Percentiles rank a stretch among this genome's conserved stretches.
These are phyloP conservation scores for Sclerotinia minor DNA, from an alignment of 2,329 filamentous ascomycete species.

Conservation along the genomic window DNA sequence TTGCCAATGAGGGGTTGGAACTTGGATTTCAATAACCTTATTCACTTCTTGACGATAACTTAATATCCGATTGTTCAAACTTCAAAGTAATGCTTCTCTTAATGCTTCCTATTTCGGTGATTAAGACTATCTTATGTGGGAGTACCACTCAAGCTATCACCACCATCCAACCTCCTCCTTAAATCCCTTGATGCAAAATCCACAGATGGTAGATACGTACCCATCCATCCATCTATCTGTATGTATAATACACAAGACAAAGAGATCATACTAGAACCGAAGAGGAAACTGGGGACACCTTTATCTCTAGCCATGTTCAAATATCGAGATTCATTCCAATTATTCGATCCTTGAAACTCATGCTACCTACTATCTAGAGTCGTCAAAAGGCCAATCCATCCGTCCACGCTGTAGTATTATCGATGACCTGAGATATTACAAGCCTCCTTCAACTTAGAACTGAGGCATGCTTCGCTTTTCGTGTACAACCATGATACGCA, in stretches of 20 bases:
- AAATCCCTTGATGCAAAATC: neutral
- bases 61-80: too few species aligned
- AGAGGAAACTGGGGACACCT: neutral
- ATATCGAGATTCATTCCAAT: neutral
- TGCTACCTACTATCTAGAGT: neutral
- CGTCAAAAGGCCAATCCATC: constrained; percentile 1
- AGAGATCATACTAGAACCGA: neutral
- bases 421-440: neutral
- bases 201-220: neutral
- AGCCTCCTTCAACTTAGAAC: constrained; percentile 20
- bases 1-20: neutral
- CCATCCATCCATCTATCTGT: neutral
- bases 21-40: neutral
- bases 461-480: neutral
- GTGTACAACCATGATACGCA: constrained; percentile 8
- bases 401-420: constrained; percentile 2
- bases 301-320: neutral
- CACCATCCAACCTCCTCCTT: neutral
- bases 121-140: too few species aligned
- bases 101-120: too few species aligned
- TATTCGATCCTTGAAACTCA: neutral
- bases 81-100: too few species aligned
- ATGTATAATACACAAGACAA: neutral
- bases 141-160: neutral
- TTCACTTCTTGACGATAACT: neutral